A percentile compares a stretch with the other conserved stretches of the same genome.
Evolutionary conservation across 2,329 filamentous ascomycete species (phyloP).

Genomic region (Diaporthe longicolla): DNA sequence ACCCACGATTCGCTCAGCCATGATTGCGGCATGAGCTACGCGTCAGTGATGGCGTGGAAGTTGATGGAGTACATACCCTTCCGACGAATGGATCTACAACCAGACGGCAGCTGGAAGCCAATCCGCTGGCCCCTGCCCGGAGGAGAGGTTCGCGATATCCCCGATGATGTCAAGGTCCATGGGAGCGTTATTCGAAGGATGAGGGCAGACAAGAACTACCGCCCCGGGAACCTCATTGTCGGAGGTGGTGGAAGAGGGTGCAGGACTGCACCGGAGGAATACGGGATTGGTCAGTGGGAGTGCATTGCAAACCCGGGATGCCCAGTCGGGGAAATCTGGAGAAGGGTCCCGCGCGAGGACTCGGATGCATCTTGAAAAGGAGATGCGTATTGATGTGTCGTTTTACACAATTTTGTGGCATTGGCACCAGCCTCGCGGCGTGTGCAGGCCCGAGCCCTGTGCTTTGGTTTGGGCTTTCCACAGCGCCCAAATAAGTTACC

Average conservation of each 20-base stretch:
- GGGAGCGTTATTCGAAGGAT: constrained; percentile 81
- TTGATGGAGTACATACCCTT: constrained; percentile 88
- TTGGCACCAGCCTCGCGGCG: neutral
- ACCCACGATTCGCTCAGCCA: constrained; percentile 82
- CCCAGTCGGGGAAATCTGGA: constrained; percentile 77
- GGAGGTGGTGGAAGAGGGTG: constrained; percentile 83
- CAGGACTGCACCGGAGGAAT: constrained; percentile 69
- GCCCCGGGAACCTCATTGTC: constrained; percentile 84
- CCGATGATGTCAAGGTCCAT: constrained; percentile 78
- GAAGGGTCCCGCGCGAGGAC: constrained; percentile 55
- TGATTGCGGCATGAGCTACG: constrained; percentile 67
- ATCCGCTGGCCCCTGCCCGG: constrained; percentile 85
- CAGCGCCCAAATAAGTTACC: too few species aligned
- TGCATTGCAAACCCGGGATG: constrained; percentile 76
- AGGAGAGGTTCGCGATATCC: constrained; percentile 84
- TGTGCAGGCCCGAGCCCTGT: too few species aligned
- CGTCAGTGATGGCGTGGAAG: constrained; percentile 78
- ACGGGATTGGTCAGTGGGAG: constrained; percentile 81
- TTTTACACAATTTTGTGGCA: neutral
- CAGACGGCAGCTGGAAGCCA: constrained; percentile 82
- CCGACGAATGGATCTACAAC: constrained; percentile 81
- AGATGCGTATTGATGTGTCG: neutral
- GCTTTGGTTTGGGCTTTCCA: neutral
- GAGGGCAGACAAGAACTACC: constrained; percentile 72
- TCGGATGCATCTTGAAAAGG: neutral